Evolutionary conservation across 1,139 yeast species (phyloP), one percentile per base, ranked within the genome.

Genomic region (Yamadazyma jaroonii): DNA sequence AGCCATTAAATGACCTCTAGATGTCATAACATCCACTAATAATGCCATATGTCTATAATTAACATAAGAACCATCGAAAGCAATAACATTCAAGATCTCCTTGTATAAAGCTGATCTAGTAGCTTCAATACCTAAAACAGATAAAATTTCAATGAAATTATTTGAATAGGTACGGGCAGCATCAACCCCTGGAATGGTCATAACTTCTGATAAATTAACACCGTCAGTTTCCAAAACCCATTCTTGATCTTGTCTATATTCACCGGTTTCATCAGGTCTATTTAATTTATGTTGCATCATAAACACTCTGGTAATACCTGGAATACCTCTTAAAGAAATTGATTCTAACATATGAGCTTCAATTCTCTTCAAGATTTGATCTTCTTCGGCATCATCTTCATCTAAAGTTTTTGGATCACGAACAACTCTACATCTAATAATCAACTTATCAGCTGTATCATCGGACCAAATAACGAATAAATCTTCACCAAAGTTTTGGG

Each of bases 161-260:
- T 94, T 94, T 32, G 97, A 89, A 64, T 89, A 89, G 5, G 95
- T 87, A 59, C 97, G 79, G 20, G 81, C 61, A 3, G 95, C 74
- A 61, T 92, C 97, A 37, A 94, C 97, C 56, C 98, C 98, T 20
- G 89, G 90, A 42, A 89, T 92, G 31, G 92, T 77, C 84, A 94
- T 87, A 38, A 92, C 98, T 56, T 90, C 97, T 2, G 97, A 85
- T 54, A 94, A 74, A 57, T 92, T 94, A 40, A 88, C 92, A 72
- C 99, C 99, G 68, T 94, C 98, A 2, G 98, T 90, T 76, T 94
- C 99, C 62, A 94, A 75, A 27, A 89, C 97, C 97, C 97, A 92
- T 62, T 92, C 97, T 60, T 88, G 90, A 46, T 85, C 84, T 65
- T 87, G 92, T 46, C 79, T 78, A 57, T 72, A 92, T 47, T 88